phyloP scores from a whole-genome alignment of 345 rosid species.

The Rhizophora mangle region DNA sequence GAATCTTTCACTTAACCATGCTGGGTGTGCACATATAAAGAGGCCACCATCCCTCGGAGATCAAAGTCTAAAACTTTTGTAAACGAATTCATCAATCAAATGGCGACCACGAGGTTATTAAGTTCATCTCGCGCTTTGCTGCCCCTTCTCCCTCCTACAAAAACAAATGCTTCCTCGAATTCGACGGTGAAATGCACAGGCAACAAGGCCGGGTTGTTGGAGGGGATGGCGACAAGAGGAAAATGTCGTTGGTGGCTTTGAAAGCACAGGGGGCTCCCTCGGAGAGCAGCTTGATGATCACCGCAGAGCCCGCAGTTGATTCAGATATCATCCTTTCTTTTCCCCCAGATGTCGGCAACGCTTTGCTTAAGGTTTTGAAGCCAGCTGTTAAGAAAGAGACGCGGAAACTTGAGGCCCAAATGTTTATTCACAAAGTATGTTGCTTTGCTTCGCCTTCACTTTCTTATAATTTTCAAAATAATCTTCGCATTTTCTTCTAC shows the following conservation, averaged over 20 bases:
- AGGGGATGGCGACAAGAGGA: constrained; percentile 27
- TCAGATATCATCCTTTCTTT: constrained; percentile 24
- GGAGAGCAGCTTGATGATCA: constrained; percentile 6
- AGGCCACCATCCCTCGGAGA: background rate
- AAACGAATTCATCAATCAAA: background rate
- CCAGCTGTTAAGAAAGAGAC: constrained; percentile 20
- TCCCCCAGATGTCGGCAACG: constrained; percentile 1
- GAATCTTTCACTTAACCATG: constrained; percentile 33
- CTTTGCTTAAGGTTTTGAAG: constrained; percentile 19
- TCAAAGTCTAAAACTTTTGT: background rate
- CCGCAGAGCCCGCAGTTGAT: constrained; percentile 19
- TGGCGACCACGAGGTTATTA: constrained; percentile 44
- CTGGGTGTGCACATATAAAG: background rate
- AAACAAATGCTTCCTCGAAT: constrained; percentile 14
- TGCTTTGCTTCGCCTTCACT: too few species aligned
- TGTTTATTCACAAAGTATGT: constrained; percentile 11
- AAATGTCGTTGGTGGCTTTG: constrained; percentile 23
- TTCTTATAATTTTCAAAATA: too few species aligned
- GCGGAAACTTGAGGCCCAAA: constrained; percentile 33
- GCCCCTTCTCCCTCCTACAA: constrained; percentile 7
- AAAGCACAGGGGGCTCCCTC: constrained; percentile 26
- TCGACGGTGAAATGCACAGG: constrained; percentile 15
- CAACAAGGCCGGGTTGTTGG: constrained; percentile 14
- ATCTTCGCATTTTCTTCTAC: too few species aligned
- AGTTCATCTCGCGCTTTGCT: constrained; percentile 21